phyloP scores from a whole-genome alignment of 208 protist genomes.

The Trypanosomatidae sp. region DNA sequence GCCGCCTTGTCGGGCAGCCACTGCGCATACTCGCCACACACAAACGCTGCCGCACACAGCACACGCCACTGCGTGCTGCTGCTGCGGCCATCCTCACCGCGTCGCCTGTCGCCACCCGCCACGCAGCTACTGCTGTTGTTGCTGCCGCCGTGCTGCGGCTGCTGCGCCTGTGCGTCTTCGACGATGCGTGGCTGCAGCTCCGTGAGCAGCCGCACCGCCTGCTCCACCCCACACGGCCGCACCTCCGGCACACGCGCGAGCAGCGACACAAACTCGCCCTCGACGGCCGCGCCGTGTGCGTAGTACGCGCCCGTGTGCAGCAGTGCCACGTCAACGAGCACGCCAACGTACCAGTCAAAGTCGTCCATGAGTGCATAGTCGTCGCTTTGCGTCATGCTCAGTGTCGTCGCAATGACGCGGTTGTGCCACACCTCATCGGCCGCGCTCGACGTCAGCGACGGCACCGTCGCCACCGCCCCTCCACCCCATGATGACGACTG shows the following conservation, averaged over 20 bases:
- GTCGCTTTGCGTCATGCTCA: slow-evolving; percentile 58
- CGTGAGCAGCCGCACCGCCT: slow-evolving; percentile 34
- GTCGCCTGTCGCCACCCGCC: no score
- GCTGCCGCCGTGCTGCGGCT: slow-evolving; percentile 3
- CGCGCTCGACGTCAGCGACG: no score
- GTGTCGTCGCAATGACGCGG: slow-evolving; percentile 79
- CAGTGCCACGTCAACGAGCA: slow-evolving; percentile 86
- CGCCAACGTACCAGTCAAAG: slow-evolving; percentile 97
- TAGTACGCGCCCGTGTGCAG: slow-evolving; percentile 36
- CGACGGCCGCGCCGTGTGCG: slow-evolving; percentile 77
- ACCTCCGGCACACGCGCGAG: slow-evolving; percentile 90
- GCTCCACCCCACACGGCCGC: slow-evolving; percentile 50
- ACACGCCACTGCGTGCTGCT: slow-evolving; percentile 57
- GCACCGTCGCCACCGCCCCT: slow-evolving; percentile 14
- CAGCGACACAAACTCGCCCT: slow-evolving; percentile 89
- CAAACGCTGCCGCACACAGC: slow-evolving; percentile 88
- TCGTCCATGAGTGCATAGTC: slow-evolving; percentile 89
- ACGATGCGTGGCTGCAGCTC: slow-evolving; percentile 26
- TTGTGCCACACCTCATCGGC: slow-evolving; percentile 91
- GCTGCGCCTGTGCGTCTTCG: no score
- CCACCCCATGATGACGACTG: no score
- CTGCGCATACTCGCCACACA: slow-evolving; percentile 90
- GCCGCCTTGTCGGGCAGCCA: slow-evolving; percentile 41
- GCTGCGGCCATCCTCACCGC: no score
- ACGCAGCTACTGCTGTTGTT: no score